These are phyloP conservation scores for Gracilaria gracilis DNA, from an alignment of 23 red algal species.

Conservation along the genomic window DNA sequence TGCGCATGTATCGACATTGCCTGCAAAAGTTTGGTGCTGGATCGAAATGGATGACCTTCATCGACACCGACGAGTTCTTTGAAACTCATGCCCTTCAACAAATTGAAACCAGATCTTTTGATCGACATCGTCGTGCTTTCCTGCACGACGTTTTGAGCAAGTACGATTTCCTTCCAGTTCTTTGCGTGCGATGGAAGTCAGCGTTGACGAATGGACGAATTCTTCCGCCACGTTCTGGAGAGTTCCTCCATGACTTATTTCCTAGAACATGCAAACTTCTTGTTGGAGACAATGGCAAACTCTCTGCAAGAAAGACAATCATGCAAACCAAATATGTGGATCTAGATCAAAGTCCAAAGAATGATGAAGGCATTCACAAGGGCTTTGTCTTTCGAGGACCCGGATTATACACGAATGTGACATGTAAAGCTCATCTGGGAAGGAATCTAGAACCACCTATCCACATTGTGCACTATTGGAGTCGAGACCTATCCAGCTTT, in stretches of 20 bases:
- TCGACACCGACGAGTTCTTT: conserved; percentile 78
- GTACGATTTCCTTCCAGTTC: conserved; percentile 37
- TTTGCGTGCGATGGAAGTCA: conserved; percentile 67
- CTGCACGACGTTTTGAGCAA: conserved; percentile 37
- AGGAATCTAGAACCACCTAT: conserved; percentile 41
- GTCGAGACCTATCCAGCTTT: conserved; percentile 44
- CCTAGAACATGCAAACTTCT: conserved; percentile 44
- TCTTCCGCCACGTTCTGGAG: conserved; percentile 9
- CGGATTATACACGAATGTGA: conserved; percentile 1
- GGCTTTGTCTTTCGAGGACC: conserved; percentile 55
- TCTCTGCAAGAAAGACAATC: conserved; percentile 53
- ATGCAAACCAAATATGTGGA: conserved; percentile 50
- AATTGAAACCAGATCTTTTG: background rate
- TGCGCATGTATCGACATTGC: conserved; percentile 58
- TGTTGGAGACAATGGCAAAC: conserved; percentile 19
- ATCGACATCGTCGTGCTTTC: conserved; percentile 18
- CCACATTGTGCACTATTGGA: conserved; percentile 67
- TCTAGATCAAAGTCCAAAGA: conserved; percentile 11
- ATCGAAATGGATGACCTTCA: conserved; percentile 68
- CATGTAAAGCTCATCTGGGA: conserved; percentile 38
- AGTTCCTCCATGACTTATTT: conserved; percentile 37
- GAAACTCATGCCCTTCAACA: conserved; percentile 35
- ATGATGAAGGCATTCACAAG: conserved; percentile 56
- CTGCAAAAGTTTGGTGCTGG: conserved; percentile 14
- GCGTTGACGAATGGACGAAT: conserved; percentile 65